phyloP scores from a whole-genome alignment of 371 early-diverging fungal species.

The Gilbertella persicaria region DNA sequence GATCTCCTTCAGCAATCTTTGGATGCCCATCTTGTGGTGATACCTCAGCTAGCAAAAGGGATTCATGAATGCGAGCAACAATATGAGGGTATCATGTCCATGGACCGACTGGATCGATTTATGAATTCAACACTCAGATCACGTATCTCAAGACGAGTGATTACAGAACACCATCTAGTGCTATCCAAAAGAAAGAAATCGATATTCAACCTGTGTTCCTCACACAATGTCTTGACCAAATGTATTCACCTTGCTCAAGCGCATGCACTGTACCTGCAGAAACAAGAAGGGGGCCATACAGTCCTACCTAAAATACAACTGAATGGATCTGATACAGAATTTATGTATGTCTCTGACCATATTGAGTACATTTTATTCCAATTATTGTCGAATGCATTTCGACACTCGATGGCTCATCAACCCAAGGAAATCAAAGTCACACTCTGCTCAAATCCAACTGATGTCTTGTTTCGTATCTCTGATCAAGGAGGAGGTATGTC shows the following conservation, averaged over 20 bases:
- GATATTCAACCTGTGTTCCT: slow-evolving; percentile 61
- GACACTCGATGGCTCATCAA: slow-evolving; percentile 29
- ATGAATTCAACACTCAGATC: slow-evolving; percentile 78
- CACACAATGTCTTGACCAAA: slow-evolving; percentile 58
- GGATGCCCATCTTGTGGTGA: slow-evolving; percentile 72
- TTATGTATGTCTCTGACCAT: slow-evolving; percentile 86
- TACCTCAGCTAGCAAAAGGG: slow-evolving; percentile 81
- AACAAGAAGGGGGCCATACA: neutral
- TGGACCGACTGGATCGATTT: slow-evolving; percentile 68
- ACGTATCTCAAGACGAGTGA: slow-evolving; percentile 81
- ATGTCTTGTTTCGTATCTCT: slow-evolving; percentile 78
- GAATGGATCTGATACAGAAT: slow-evolving; percentile 52
- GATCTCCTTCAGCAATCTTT: slow-evolving; percentile 61
- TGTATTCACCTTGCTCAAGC: slow-evolving; percentile 54
- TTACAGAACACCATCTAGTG: slow-evolving; percentile 83
- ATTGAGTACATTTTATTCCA: slow-evolving; percentile 86
- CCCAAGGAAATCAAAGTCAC: slow-evolving; percentile 62
- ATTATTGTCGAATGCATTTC: slow-evolving; percentile 75
- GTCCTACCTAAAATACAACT: slow-evolving; percentile 8
- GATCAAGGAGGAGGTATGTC: slow-evolving; percentile 83
- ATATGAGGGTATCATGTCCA: slow-evolving; percentile 35
- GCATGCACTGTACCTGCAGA: slow-evolving; percentile 8
- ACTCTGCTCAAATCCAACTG: slow-evolving; percentile 59
- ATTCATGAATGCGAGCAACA: slow-evolving; percentile 72
- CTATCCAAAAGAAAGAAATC: slow-evolving; percentile 49